A percentile compares a stretch with the other conserved stretches of the same genome.
Conservation (phyloP, 179 eudicot genomes). For the Spinacia oleracea region DNA sequence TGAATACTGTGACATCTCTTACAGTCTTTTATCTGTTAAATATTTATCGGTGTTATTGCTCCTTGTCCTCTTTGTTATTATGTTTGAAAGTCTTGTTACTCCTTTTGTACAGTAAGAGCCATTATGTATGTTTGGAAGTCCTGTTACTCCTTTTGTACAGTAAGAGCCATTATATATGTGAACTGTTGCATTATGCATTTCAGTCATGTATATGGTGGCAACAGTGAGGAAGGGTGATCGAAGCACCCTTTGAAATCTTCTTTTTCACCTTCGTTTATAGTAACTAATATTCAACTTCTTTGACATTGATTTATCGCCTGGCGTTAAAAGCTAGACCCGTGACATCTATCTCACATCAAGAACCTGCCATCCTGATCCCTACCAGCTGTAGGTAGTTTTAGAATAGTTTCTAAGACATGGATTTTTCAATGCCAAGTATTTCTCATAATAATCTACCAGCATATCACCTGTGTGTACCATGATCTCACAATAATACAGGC, state of each 20-base stretch:
- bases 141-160: background rate
- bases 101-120: background rate
- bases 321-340: background rate
- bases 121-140: background rate
- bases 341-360: background rate
- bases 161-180: background rate
- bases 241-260: background rate
- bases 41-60: background rate
- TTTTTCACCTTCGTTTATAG: background rate
- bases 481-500: background rate
- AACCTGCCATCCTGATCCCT: background rate
- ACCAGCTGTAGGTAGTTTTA: too few species aligned
- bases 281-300: background rate
- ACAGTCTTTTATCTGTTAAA: background rate
- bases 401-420: too few species aligned
- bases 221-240: background rate
- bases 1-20: background rate
- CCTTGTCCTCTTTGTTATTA: background rate
- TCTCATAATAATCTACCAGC: too few species aligned
- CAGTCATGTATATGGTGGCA: background rate
- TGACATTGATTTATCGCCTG: background rate
- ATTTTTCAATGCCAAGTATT: too few species aligned
- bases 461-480: too few species aligned
- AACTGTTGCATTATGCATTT: background rate
- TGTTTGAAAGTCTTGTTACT: background rate